Conservation (phyloP, 148 eudicot genomes). For the Persicaria tinctoria region DNA sequence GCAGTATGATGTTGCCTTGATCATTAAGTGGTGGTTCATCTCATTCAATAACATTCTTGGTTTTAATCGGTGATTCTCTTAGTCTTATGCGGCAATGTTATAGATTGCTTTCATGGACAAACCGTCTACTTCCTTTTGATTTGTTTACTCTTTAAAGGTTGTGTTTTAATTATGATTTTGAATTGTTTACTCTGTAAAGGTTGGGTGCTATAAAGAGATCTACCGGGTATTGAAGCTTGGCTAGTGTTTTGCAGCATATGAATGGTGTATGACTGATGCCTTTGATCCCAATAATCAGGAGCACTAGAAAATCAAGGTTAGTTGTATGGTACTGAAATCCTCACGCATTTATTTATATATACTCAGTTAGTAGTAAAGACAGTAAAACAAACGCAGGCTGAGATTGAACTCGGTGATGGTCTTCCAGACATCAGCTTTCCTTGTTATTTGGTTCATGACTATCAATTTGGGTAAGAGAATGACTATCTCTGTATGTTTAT, state of each 20-base stretch:
- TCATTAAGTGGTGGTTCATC: too few species aligned
- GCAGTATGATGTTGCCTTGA: too few species aligned
- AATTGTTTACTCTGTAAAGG: conserved; percentile 36
- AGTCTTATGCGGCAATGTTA: too few species aligned
- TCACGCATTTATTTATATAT: too few species aligned
- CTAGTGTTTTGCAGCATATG: conserved; percentile 82
- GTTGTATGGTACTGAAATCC: not conserved
- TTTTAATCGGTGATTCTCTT: too few species aligned
- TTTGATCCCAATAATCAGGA: conserved; percentile 61
- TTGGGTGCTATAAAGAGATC: conserved; percentile 82
- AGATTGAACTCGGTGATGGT: conserved; percentile 85
- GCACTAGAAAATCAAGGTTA: conserved; percentile 80
- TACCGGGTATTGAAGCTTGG: conserved; percentile 83
- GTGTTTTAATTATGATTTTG: not conserved
- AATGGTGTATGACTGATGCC: conserved; percentile 91
- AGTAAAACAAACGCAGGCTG: conserved; percentile 38
- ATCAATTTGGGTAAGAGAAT: too few species aligned
- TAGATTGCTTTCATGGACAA: too few species aligned
- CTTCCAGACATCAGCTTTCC: conserved; percentile 93
- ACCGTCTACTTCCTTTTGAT: too few species aligned
- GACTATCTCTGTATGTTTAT: too few species aligned
- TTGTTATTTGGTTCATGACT: too few species aligned
- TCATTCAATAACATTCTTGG: too few species aligned
- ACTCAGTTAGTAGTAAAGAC: not conserved
- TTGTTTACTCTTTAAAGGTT: too few species aligned